Conservation (phyloP, 495 filamentous ascomycete species). For the Thermochaetoides thermophila region DNA sequence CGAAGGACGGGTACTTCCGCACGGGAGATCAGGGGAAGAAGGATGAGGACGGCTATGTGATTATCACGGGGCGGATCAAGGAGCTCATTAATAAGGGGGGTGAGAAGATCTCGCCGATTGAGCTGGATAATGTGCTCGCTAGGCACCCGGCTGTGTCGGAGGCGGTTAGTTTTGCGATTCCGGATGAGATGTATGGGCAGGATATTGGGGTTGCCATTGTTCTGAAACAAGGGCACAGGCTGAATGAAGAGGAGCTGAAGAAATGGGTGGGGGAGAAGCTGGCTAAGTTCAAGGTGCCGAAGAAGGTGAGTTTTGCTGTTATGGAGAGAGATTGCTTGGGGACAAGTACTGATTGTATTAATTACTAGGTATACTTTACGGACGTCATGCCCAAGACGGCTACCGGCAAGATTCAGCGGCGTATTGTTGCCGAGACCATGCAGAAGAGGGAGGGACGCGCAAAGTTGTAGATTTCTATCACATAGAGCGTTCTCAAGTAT, state of each 20-base stretch:
- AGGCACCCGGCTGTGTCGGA: slow-evolving; percentile 55
- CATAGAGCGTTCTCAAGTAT: too few relatives aligned
- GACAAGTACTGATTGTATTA: neutral
- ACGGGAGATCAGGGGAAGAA: slow-evolving; percentile 72
- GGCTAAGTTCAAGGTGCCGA: slow-evolving; percentile 75
- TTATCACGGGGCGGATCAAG: slow-evolving; percentile 70
- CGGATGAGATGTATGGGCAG: slow-evolving; percentile 65
- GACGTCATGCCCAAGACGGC: slow-evolving; percentile 75
- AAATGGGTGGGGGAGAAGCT: slow-evolving; percentile 49
- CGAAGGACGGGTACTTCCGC: slow-evolving; percentile 52
- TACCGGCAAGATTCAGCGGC: slow-evolving; percentile 75
- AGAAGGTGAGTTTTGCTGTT: slow-evolving; percentile 47
- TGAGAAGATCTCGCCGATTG: slow-evolving; percentile 73
- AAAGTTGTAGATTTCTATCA: too few relatives aligned
- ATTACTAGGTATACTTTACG: slow-evolving; percentile 53
- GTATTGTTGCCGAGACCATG: slow-evolving; percentile 70
- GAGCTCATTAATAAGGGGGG: slow-evolving; percentile 76
- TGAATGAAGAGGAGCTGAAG: slow-evolving; percentile 44
- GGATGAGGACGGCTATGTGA: slow-evolving; percentile 58
- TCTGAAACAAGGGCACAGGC: slow-evolving; percentile 41
- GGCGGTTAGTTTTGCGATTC: slow-evolving; percentile 67
- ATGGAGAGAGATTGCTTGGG: too few relatives aligned
- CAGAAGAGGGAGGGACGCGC: slow-evolving; percentile 35
- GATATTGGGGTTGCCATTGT: slow-evolving; percentile 68
- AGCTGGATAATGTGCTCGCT: slow-evolving; percentile 64